These are phyloP conservation scores for Chaetomium strumarium DNA, from an alignment of 2,329 filamentous ascomycete species.

Conservation along the genomic window DNA sequence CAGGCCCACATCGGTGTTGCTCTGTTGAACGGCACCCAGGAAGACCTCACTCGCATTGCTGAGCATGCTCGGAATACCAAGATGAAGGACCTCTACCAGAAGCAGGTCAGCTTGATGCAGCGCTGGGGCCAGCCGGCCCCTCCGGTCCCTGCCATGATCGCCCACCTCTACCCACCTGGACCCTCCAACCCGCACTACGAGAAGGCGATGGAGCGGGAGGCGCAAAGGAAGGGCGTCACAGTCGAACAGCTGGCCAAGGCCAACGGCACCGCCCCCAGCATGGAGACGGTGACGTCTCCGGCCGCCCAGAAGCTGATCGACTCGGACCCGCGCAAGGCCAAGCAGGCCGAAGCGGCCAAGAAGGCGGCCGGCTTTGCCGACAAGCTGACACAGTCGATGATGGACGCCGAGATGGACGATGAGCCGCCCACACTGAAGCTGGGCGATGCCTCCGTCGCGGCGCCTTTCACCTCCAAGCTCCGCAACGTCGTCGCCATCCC, in stretches of 20 bases:
- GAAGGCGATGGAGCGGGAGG: conserved; percentile 84
- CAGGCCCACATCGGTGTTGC: conserved; percentile 97
- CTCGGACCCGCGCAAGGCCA: conserved; percentile 48
- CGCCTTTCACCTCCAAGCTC: conserved; percentile 95
- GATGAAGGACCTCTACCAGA: conserved; percentile 99
- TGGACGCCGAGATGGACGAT: conserved; percentile 83
- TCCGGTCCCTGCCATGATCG: conserved; percentile 88
- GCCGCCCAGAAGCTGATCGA: conserved; percentile 55
- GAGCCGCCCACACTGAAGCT: conserved; percentile 96
- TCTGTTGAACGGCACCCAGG: conserved; percentile 86
- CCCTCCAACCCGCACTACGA: conserved; percentile 89
- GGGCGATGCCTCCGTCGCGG: conserved; percentile 92
- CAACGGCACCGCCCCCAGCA: conserved; percentile 42
- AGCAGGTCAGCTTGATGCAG: conserved; percentile 85
- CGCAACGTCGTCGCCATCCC: conserved; percentile 95
- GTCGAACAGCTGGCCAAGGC: conserved; percentile 51
- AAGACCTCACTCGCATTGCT: conserved; percentile 85
- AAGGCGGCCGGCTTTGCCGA: conserved; percentile 77
- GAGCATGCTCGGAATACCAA: conserved; percentile 91
- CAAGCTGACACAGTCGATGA: conserved; percentile 77
- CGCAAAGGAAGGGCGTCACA: conserved; percentile 67
- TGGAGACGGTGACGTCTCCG: conserved; percentile 62
- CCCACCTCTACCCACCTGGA: conserved; percentile 88
- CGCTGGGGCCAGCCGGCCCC: conserved; percentile 90
- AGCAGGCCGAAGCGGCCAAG: conserved; percentile 59